A percentile compares a stretch with the other conserved stretches of the same genome.
phyloP scores from a whole-genome alignment of 2,329 filamentous ascomycete genomes.

The Cladosporium sp. region DNA sequence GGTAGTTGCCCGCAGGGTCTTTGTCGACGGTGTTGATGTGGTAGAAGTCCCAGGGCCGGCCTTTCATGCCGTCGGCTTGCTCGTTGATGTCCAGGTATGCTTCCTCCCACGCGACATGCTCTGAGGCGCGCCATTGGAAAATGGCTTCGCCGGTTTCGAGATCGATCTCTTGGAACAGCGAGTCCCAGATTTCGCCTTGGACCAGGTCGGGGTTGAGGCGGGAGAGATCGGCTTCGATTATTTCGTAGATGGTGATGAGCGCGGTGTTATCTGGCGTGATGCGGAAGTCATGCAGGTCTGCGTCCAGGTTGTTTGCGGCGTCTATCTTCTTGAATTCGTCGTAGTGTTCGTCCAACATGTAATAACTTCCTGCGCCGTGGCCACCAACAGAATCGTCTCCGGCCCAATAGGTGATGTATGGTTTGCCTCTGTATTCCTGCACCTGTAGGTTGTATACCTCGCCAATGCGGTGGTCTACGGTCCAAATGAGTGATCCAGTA shows the following conservation, averaged over 20 bases:
- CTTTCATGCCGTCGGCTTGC: conserved; percentile 37
- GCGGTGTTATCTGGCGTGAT: conserved; percentile 38
- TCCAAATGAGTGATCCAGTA: conserved; percentile 21
- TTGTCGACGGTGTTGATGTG: conserved; percentile 49
- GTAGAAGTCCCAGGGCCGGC: conserved; percentile 47
- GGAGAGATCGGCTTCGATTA: conserved; percentile 25
- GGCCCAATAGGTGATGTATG: conserved; percentile 36
- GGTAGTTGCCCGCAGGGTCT: conserved; percentile 40
- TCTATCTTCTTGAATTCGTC: conserved; percentile 35
- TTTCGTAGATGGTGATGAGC: conserved; percentile 39
- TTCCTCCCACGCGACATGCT: conserved; percentile 35
- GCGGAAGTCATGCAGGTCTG: conserved; percentile 40
- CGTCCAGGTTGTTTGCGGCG: conserved; percentile 30
- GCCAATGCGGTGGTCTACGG: conserved; percentile 17
- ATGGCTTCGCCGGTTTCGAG: conserved; percentile 38
- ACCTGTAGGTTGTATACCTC: conserved; percentile 32
- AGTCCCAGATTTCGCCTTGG: conserved; percentile 34
- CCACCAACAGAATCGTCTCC: conserved; percentile 32
- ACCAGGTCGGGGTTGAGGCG: conserved; percentile 21
- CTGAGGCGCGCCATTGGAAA: conserved; percentile 45
- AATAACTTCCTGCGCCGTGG: conserved; percentile 29
- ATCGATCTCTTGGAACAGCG: conserved; percentile 42
- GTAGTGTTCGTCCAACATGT: conserved; percentile 30
- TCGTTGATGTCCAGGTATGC: conserved; percentile 32
- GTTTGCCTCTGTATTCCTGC: conserved; percentile 29